Percentiles rank a stretch among this genome's conserved stretches.
Conservation (phyloP, 768 basidiomycete species). For the Mycena sanguinolenta region DNA sequence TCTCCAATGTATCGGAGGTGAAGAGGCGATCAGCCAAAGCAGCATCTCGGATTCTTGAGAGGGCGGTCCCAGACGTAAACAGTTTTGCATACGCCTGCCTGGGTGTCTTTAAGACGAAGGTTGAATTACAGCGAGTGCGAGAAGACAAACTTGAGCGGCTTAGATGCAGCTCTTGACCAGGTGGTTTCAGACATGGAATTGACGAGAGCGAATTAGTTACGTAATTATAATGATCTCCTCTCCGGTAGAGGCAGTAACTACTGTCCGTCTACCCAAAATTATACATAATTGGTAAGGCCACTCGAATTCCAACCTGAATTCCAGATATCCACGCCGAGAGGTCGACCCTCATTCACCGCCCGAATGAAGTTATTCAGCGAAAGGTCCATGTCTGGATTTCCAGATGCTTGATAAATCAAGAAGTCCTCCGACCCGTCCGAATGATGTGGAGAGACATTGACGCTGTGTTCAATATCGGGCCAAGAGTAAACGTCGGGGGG, state of each 20-base stretch:
- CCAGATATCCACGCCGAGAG: conserved; percentile 13
- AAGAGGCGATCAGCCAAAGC: conserved; percentile 74
- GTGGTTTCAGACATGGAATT: conserved; percentile 10
- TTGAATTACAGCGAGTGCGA: neutral
- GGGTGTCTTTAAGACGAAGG: conserved; percentile 27
- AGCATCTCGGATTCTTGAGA: conserved; percentile 77
- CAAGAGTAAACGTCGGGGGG: too few relatives aligned
- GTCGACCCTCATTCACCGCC: conserved; percentile 19
- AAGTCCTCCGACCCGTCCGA: conserved; percentile 18
- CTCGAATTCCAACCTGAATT: conserved; percentile 2
- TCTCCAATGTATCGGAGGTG: conserved; percentile 56
- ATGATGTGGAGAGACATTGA: conserved; percentile 23
- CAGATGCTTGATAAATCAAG: conserved; percentile 33
- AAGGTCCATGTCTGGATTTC: conserved; percentile 31
- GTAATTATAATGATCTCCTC: too few relatives aligned
- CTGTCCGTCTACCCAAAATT: too few relatives aligned
- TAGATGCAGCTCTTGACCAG: conserved; percentile 23
- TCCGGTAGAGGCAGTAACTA: too few relatives aligned
- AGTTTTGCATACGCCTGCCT: conserved; percentile 60
- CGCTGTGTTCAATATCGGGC: conserved; percentile 54
- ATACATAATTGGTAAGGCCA: neutral
- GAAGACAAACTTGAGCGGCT: conserved; percentile 34
- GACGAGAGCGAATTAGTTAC: neutral
- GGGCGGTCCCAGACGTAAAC: conserved; percentile 65
- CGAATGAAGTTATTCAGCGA: conserved; percentile 28